Percentiles rank a stretch among this genome's conserved stretches.
Conservation (phyloP, 176 grass and related monocot species). For the Elymus sibiricus region DNA sequence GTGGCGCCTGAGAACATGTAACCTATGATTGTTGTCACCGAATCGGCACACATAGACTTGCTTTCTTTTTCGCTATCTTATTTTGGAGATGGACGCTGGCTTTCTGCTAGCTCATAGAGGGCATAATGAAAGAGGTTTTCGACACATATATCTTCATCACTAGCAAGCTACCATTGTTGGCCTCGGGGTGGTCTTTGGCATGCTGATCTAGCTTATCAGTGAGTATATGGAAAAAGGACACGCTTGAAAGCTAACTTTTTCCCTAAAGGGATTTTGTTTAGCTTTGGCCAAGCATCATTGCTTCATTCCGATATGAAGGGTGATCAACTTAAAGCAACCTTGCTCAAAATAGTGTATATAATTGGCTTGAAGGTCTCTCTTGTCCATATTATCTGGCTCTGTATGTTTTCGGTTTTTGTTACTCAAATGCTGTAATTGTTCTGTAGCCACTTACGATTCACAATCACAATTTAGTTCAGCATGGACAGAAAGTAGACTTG, state of each 20-base stretch:
- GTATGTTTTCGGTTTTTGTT: background rate
- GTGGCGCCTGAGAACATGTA: background rate
- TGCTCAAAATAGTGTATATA: background rate
- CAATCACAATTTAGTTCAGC: background rate
- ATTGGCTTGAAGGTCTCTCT: background rate
- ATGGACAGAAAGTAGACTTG: background rate
- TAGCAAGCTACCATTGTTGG: background rate
- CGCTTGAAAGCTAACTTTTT: background rate
- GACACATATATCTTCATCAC: background rate
- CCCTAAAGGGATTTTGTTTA: background rate
- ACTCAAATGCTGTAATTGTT: background rate
- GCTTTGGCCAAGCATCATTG: background rate
- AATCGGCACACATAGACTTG: background rate
- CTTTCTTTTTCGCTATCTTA: background rate
- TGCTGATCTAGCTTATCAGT: slow-evolving; percentile 11
- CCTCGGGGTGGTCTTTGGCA: background rate
- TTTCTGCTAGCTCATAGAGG: background rate
- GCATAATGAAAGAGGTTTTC: background rate
- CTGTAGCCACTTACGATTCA: background rate
- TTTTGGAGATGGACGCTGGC: background rate
- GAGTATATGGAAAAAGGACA: background rate
- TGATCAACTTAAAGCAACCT: background rate
- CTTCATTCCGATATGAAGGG: background rate
- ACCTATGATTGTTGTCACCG: background rate
- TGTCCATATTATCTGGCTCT: background rate